Percentiles rank a stretch among this genome's conserved stretches.
Evolutionary conservation across 805 yeast species (phyloP).

Genomic region (Tetrapisispora arboricola): DNA sequence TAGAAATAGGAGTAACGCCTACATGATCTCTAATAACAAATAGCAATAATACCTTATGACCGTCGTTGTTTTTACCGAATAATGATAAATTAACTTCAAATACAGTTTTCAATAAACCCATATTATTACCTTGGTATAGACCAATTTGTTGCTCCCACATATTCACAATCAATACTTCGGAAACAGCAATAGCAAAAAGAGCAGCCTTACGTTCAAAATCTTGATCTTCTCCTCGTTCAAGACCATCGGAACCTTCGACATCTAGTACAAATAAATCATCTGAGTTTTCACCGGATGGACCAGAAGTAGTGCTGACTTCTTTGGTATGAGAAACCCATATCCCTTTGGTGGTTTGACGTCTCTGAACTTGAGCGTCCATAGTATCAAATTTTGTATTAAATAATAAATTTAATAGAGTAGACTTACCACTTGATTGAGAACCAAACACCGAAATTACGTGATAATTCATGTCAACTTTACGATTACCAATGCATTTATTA

Average conservation of each 20-base stretch:
- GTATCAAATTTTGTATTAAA: constrained; percentile 86
- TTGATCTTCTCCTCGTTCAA: constrained; percentile 97
- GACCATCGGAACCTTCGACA: constrained; percentile 98
- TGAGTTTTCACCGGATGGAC: constrained; percentile 4
- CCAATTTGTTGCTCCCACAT: constrained; percentile 98
- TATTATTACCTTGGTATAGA: constrained; percentile 92
- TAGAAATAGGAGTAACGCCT: constrained; percentile 73
- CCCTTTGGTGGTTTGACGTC: constrained; percentile 89
- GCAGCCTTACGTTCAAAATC: constrained; percentile 97
- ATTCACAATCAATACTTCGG: constrained; percentile 83
- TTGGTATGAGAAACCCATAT: constrained; percentile 62
- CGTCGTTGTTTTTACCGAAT: constrained; percentile 51
- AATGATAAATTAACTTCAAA: constrained; percentile 88
- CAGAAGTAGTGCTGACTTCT: constrained; percentile 24
- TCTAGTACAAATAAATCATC: constrained; percentile 68
- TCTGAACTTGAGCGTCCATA: constrained; percentile 66
- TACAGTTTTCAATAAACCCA: constrained; percentile 91
- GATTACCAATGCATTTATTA: constrained; percentile 13
- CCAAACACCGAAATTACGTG: constrained; percentile 95
- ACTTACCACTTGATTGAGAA: constrained; percentile 93
- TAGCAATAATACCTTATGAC: constrained; percentile 56
- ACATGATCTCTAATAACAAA: constrained; percentile 90
- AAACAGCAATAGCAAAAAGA: constrained; percentile 82
- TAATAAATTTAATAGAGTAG: constrained; percentile 76
- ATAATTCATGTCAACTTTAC: constrained; percentile 55